Conservation (phyloP, 2,329 filamentous ascomycete genomes). For the Penicillium sp. region DNA sequence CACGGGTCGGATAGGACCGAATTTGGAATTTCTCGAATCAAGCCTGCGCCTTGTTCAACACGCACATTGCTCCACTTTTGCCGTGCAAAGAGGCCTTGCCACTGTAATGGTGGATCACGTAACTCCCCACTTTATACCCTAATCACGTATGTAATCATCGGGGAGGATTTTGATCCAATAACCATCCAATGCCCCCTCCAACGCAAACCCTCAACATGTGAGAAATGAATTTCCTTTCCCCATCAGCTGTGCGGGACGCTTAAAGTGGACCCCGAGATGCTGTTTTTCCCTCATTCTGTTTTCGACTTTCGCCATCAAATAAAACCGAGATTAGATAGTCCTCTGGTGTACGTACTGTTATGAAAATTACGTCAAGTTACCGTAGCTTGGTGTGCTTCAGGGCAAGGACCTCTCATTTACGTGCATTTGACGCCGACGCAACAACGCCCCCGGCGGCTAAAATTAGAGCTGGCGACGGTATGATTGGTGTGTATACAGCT, state of each 20-base stretch:
- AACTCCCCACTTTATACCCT: neutral
- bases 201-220: neutral
- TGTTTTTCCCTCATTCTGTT: neutral
- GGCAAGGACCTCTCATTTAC: constrained; percentile 29
- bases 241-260: neutral
- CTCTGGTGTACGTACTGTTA: neutral
- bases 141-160: neutral
- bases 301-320: neutral
- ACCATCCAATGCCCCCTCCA: neutral
- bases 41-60: neutral
- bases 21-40: constrained; percentile 15
- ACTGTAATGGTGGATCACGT: neutral
- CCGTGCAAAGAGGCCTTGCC: neutral
- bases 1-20: constrained; percentile 13
- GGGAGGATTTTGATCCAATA: neutral
- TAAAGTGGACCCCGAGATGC: neutral
- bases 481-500: constrained; percentile 22
- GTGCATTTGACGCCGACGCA: constrained; percentile 37
- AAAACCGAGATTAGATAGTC: neutral
- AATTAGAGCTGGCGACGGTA: constrained; percentile 34
- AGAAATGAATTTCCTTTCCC: neutral
- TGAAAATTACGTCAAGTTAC: neutral
- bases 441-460: constrained; percentile 34
- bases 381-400: neutral
- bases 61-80: neutral